Evolutionary conservation across 768 basidiomycete genomes (phyloP).

Genomic region (Pleurotus giganteus): DNA sequence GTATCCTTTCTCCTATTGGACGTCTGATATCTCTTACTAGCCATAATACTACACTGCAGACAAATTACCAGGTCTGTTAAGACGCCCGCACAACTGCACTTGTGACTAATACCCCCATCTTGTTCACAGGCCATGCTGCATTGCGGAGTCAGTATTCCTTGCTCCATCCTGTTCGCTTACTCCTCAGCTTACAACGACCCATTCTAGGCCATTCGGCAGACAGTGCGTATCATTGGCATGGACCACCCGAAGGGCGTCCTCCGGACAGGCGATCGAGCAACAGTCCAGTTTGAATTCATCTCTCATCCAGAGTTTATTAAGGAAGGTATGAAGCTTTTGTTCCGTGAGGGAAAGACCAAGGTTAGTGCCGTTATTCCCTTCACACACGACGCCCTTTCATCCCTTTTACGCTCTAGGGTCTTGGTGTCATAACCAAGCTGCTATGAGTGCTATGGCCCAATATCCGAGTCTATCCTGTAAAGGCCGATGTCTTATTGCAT

Average conservation of each 20-base stretch:
- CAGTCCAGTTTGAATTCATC: conserved; percentile 93
- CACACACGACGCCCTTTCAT: conserved; percentile 1
- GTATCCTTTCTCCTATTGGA: neutral
- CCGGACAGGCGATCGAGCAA: conserved; percentile 92
- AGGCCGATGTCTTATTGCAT: no score
- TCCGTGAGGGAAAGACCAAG: conserved; percentile 96
- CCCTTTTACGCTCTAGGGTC: conserved; percentile 44
- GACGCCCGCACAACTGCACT: neutral
- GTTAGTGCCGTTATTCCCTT: conserved; percentile 33
- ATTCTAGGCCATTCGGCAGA: conserved; percentile 83
- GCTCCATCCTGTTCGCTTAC: neutral
- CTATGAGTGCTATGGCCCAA: conserved; percentile 32
- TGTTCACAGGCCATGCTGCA: conserved; percentile 79
- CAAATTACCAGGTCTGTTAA: conserved; percentile 78
- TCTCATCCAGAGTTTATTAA: conserved; percentile 90
- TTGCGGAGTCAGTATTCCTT: conserved; percentile 63
- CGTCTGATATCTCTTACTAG: conserved; percentile 32
- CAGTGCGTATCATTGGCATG: conserved; percentile 86
- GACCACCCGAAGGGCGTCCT: conserved; percentile 88
- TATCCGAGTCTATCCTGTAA: no score
- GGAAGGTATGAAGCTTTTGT: conserved; percentile 89
- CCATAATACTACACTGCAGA: conserved; percentile 91
- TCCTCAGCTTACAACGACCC: conserved; percentile 8
- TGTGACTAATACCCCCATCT: neutral
- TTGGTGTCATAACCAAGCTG: conserved; percentile 73